Conservation (phyloP, 257 asterid species). For the Nicotiana knightiana region DNA sequence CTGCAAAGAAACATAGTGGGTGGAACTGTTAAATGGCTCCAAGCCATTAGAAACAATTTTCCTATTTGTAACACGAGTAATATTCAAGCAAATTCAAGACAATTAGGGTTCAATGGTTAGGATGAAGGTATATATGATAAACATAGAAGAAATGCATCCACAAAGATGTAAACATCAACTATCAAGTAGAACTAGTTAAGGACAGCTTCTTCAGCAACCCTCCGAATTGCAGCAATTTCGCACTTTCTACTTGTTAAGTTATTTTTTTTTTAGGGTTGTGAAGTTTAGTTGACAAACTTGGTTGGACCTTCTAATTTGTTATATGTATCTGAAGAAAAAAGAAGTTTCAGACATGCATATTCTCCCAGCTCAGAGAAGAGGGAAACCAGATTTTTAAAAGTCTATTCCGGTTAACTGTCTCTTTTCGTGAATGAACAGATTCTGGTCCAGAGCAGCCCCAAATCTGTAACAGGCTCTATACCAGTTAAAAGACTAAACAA, state of each 20-base stretch:
- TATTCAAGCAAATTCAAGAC: background rate
- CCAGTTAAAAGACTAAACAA: no score
- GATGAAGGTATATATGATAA: background rate
- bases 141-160: background rate
- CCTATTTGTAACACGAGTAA: background rate
- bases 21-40: background rate
- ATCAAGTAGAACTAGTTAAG: background rate
- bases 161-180: background rate
- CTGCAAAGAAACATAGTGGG: slow-evolving; percentile 22
- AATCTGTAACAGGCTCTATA: no score
- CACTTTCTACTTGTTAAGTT: no score
- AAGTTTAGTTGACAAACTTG: no score
- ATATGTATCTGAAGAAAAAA: no score
- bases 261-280: no score
- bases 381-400: no score
- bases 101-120: background rate
- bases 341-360: no score
- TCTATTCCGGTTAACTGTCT: background rate
- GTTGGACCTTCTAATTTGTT: no score
- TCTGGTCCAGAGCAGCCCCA: no score
- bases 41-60: background rate
- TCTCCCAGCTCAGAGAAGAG: no score
- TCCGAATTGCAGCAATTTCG: no score
- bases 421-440: background rate
- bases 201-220: background rate